Evolutionary conservation across 805 yeast species (phyloP), one percentile per base, ranked within the genome.

Genomic region (Hanseniaspora hatyaiensis): DNA sequence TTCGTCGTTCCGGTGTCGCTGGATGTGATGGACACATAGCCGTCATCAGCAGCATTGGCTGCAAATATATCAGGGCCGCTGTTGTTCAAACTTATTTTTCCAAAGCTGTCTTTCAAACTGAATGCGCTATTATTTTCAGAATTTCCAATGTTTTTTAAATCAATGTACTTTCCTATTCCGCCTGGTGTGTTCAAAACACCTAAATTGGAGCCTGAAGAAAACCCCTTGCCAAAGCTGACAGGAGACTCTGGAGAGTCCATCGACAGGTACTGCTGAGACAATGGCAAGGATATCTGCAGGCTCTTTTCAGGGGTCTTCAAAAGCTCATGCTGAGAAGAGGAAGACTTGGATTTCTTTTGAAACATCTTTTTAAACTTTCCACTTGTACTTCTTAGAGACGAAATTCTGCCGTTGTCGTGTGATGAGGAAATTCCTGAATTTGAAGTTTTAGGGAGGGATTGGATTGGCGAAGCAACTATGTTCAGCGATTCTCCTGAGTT

Each of bases 341-440:
- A 6, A 8, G 24, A 22, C 16, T 37, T 37, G 26, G 42, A 16
- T 30, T 24, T 37, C 16, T 29, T 45, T 16, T 37, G 42, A 19
- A 45, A 45, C 3, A 45, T 30, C 19, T 45, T 45, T 11, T 45
- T 45, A 19, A 45, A 45, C n/a, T 45, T 45, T 1, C 37, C 42
- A 34, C 49, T 37, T 11, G 42, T 34, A 18, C 33, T 34, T 23
- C 30, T 37, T 2, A 23, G n/a, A 11, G 40, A 37, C 6, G 40
- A 37, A n/a, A 37, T 19, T 24, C 32, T 24, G 11, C 29, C 11
- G 11, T 26, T n/a, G n/a, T n/a, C n/a, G n/a, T n/a, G n/a, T n/a
- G n/a, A n/a, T n/a, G n/a, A n/a, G n/a, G n/a, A n/a, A n/a, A n/a
- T n/a, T n/a, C n/a, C n/a, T n/a, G n/a, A n/a, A n/a, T n/a, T n/a